Base-by-base conservation (phyloP, 2,329 filamentous ascomycete genomes). In the Botrytis aclada region DNA sequence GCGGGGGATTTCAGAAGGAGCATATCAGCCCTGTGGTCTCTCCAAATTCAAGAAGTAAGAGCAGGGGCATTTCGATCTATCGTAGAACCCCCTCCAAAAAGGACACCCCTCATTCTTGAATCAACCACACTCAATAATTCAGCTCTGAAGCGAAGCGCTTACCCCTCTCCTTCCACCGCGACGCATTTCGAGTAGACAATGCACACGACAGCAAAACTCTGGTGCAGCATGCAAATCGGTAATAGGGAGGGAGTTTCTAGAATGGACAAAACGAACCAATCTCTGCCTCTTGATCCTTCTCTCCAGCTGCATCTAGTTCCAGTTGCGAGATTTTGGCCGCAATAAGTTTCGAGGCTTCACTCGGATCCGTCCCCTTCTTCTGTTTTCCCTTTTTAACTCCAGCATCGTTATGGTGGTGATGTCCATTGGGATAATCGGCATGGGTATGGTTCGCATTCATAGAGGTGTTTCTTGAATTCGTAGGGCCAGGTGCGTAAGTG, bases 261-360 rank as follows among this genome's bases (percentile, higher is more conserved):
- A 77, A 78, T 58, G 75, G 77, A 74, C 70, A 74, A 69, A 58
- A 88, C 90, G 81, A 85, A 97, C 94, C 94, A 81, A 99, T 98
- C 85, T 98, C 96, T 74, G 92, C 89, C 84, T 98, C 95, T 83
- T 98, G 94, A 83, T 97, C 95, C 83, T 97, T 97, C 82, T 97
- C 95, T 74, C 94, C 93, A 18, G 94, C 94, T 67, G 92, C 93
- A 86, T 98, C 95, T 75, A 94, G 92, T 83, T 99, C 96, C 74
- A 99, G 86, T 84, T 98, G 96, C 34, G 94, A 95, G 81, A 99
- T 98, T 81, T 97, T 94, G 75, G 95, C 94, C 75, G 95, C 92
- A 69, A 99, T 88, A 76, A 98, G 88, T 83, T 97, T 97, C 75
- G 94, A 94, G 64, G 95, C 94, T 83, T 98, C 96, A 79, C 89